Evolutionary conservation across 164 flowering plant genomes (phyloP).

Genomic region (Cinnamomum chago): DNA sequence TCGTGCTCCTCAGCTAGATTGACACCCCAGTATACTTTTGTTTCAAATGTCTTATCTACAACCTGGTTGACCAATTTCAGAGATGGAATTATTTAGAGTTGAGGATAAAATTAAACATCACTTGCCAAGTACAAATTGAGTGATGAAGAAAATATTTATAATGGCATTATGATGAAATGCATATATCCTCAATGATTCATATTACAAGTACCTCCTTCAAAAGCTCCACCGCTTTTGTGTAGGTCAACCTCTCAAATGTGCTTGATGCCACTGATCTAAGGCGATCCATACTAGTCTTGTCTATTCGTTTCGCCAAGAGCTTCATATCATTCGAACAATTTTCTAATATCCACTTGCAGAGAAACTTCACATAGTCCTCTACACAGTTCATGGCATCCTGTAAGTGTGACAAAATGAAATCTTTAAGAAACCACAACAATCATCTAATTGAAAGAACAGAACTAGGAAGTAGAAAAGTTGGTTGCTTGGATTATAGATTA

Average conservation of each 20-base stretch:
- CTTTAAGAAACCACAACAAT: neutral
- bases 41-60: conserved; percentile 38
- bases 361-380: conserved; percentile 62
- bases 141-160: neutral
- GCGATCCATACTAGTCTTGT: conserved; percentile 34
- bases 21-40: conserved; percentile 51
- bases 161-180: too few relatives aligned
- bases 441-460: neutral
- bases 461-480: neutral
- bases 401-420: conserved; percentile 9
- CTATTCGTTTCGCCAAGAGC: conserved; percentile 52
- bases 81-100: neutral
- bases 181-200: too few relatives aligned
- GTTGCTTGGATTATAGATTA: too few relatives aligned
- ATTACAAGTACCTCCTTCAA: conserved; percentile 44
- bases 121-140: neutral
- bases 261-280: conserved; percentile 42
- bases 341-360: conserved; percentile 63
- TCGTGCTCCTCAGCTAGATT: conserved; percentile 67
- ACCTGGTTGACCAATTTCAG: conserved; percentile 33
- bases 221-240: conserved; percentile 58
- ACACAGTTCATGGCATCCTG: conserved; percentile 81
- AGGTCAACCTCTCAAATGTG: conserved; percentile 55
- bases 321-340: conserved; percentile 57
- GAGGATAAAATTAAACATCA: neutral